These are phyloP conservation scores for Keqinozyma sinolaborantium DNA, from an alignment of 1,139 yeast species.

Conservation along the genomic window DNA sequence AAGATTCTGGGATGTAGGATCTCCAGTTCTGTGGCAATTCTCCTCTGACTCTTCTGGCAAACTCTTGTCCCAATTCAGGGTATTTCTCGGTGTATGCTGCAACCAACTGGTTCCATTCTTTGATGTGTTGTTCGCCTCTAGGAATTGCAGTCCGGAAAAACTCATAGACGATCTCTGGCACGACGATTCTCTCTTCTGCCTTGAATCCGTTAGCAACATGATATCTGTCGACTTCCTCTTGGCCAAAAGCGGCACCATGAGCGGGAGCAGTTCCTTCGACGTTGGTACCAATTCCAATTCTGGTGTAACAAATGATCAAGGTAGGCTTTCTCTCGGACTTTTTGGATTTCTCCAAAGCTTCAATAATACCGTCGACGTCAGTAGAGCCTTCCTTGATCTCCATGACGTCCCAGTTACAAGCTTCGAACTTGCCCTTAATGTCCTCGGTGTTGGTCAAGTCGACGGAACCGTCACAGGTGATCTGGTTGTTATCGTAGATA, in stretches of 20 bases:
- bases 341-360: conserved; percentile 20
- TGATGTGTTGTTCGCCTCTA: conserved; percentile 13
- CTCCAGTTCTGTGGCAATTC: conserved; percentile 19
- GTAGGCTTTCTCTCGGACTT: conserved; percentile 22
- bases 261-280: conserved; percentile 22
- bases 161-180: conserved; percentile 18
- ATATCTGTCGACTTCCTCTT: conserved; percentile 16
- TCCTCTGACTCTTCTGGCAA: conserved; percentile 16
- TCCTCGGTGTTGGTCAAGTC: conserved; percentile 26
- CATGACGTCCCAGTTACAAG: conserved; percentile 26
- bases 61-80: conserved; percentile 19
- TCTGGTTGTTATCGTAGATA: conserved; percentile 31
- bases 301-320: conserved; percentile 24
- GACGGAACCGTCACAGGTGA: conserved; percentile 32
- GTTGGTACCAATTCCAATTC: conserved; percentile 25
- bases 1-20: conserved; percentile 12
- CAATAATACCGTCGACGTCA: conserved; percentile 19
- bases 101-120: conserved; percentile 15
- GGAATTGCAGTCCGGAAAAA: conserved; percentile 15
- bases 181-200: conserved; percentile 10
- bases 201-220: conserved; percentile 16
- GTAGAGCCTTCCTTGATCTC: conserved; percentile 20
- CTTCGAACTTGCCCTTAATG: conserved; percentile 23
- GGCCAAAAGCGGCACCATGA: conserved; percentile 25
- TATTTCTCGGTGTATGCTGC: conserved; percentile 10